Evolutionary conservation across 768 basidiomycete genomes (phyloP).

Genomic region (Candolleomyces efflorescens): DNA sequence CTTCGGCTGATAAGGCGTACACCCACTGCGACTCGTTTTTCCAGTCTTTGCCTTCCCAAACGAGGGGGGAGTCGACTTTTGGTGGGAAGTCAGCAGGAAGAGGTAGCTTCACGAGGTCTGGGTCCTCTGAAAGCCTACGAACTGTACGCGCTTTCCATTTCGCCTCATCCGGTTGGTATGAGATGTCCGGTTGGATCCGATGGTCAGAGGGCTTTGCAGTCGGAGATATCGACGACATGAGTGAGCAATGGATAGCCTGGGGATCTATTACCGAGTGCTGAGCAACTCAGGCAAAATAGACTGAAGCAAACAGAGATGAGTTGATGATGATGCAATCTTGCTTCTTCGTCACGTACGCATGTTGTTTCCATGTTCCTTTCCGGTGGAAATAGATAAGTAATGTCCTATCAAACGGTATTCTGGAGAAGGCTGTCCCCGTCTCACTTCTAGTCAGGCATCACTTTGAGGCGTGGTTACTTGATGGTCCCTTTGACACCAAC

Average conservation of each 20-base stretch:
- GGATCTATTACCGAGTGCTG: background rate
- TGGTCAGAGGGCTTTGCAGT: background rate
- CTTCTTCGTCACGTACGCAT: background rate
- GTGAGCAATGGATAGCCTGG: too few relatives aligned
- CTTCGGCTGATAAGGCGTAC: conserved; percentile 24
- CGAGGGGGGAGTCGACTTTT: conserved; percentile 31
- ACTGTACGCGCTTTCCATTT: conserved; percentile 34
- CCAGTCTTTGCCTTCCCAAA: conserved; percentile 43
- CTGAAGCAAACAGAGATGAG: background rate
- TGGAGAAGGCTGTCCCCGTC: too few relatives aligned
- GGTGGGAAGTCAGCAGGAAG: conserved; percentile 33
- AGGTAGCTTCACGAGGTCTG: conserved; percentile 20
- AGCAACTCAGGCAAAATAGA: background rate
- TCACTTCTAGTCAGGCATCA: too few relatives aligned
- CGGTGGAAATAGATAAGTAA: too few relatives aligned
- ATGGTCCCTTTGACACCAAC: too few relatives aligned
- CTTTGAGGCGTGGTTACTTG: too few relatives aligned
- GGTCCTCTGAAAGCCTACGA: conserved; percentile 29
- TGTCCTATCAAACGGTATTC: too few relatives aligned
- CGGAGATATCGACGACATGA: too few relatives aligned
- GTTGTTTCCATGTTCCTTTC: too few relatives aligned
- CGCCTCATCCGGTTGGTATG: conserved; percentile 33
- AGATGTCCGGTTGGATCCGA: conserved; percentile 31
- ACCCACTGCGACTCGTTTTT: conserved; percentile 37
- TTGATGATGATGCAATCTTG: background rate